Evolutionary conservation across 2,329 filamentous ascomycete genomes (phyloP).

Genomic region (Aspergillus sp.): DNA sequence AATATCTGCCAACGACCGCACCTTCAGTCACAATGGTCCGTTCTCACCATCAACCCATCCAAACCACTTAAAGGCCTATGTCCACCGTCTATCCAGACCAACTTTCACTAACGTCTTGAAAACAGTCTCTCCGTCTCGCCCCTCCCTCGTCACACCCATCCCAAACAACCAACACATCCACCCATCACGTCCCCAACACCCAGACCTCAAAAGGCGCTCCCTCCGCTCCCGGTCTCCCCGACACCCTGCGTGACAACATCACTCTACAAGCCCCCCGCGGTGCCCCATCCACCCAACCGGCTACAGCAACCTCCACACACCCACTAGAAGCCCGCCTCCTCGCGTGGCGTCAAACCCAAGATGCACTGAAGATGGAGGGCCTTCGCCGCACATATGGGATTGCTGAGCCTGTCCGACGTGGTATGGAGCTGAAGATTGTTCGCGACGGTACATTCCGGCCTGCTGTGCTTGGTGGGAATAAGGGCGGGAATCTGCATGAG

Average conservation of each 20-base stretch:
- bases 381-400: conserved; percentile 87
- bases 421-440: conserved; percentile 93
- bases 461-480: conserved; percentile 61
- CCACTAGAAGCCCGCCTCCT: conserved; percentile 88
- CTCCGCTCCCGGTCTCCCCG: conserved; percentile 89
- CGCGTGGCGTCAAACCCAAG: conserved; percentile 87
- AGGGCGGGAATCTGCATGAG: conserved; percentile 71
- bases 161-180: conserved; percentile 64
- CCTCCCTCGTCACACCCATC: conserved; percentile 68
- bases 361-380: conserved; percentile 81
- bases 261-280: conserved; percentile 58
- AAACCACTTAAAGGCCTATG: background rate
- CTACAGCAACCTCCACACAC: conserved; percentile 66
- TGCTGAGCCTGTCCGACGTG: conserved; percentile 85
- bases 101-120: background rate
- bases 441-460: conserved; percentile 74
- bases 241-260: conserved; percentile 84
- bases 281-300: conserved; percentile 41
- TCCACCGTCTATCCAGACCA: conserved; percentile 3
- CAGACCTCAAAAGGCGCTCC: conserved; percentile 69
- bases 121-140: conserved; percentile 83
- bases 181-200: conserved; percentile 56
- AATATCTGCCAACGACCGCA: conserved; percentile 1
- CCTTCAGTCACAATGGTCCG: conserved; percentile 30
- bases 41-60: conserved; percentile 11